phyloP scores from a whole-genome alignment of 2,329 filamentous ascomycete species.

The Neurospora sp. region DNA sequence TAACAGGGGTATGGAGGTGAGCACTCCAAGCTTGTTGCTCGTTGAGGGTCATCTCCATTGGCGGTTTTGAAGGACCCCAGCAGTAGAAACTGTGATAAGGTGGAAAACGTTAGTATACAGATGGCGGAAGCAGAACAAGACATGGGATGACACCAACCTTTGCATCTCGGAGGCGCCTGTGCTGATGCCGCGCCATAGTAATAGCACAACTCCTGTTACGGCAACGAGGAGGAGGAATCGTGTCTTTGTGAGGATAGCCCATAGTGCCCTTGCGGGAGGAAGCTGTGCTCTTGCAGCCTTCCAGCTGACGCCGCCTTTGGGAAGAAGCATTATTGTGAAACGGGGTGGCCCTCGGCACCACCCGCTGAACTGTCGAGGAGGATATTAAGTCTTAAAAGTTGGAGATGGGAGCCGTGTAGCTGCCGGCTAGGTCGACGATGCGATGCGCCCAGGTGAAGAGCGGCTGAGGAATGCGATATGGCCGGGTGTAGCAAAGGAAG shows the following conservation, averaged over 20 bases:
- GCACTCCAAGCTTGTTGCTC: constrained; percentile 84
- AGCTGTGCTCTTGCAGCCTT: constrained; percentile 75
- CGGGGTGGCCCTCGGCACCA: constrained; percentile 33
- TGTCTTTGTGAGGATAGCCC: constrained; percentile 62
- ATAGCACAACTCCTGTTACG: constrained; percentile 57
- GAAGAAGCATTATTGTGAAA: constrained; percentile 64
- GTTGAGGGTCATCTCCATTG: constrained; percentile 88
- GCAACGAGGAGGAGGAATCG: constrained; percentile 67
- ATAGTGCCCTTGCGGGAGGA: constrained; percentile 64
- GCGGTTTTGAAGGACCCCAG: constrained; percentile 90
- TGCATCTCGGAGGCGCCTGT: constrained; percentile 79
- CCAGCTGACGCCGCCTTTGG: constrained; percentile 85
- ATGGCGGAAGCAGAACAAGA: neutral
- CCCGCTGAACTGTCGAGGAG: constrained; percentile 17
- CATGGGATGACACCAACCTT: constrained; percentile 48
- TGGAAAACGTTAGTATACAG: constrained; percentile 9
- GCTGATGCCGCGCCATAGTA: constrained; percentile 82
- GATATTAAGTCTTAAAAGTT: neutral
- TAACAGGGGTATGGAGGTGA: constrained; percentile 82
- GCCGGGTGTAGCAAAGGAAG: neutral
- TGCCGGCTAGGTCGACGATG: constrained; percentile 4
- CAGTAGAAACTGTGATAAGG: constrained; percentile 71
- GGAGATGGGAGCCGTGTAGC: neutral
- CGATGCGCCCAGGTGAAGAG: neutral
- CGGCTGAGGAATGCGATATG: constrained; percentile 1